A percentile compares a stretch with the other conserved stretches of the same genome.
These are phyloP conservation scores for Globisporangium okanoganense DNA, from an alignment of 352 stramenopile species.

Conservation along the genomic window DNA sequence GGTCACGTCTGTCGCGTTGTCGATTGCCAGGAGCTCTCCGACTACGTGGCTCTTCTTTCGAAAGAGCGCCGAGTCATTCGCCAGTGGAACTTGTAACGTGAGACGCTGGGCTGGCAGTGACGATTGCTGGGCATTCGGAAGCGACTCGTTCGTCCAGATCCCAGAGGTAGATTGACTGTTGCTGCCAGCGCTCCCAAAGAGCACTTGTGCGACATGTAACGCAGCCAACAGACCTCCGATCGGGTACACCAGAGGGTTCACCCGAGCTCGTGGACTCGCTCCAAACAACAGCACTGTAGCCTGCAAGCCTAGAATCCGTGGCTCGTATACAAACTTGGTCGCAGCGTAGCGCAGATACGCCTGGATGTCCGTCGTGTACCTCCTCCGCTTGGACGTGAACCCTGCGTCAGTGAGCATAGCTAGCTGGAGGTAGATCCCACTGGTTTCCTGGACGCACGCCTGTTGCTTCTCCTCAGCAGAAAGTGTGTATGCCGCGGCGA, in stretches of 20 bases:
- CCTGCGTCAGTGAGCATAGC: constrained; percentile 23
- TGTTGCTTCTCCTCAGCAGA: constrained; percentile 17
- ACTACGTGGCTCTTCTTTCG: constrained; percentile 28
- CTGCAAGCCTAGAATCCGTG: constrained; percentile 20
- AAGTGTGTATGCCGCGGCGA: constrained; percentile 24
- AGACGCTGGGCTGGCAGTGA: neutral
- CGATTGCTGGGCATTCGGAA: neutral
- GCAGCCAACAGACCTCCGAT: constrained; percentile 23
- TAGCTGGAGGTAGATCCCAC: constrained; percentile 32
- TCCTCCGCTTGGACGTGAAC: constrained; percentile 22
- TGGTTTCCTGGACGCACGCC: constrained; percentile 14
- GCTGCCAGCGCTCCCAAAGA: neutral
- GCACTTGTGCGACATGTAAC: neutral
- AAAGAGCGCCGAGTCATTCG: constrained; percentile 25
- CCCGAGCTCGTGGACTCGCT: neutral
- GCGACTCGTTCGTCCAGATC: constrained; percentile 19
- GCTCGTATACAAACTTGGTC: constrained; percentile 56
- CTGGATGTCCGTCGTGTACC: constrained; percentile 37
- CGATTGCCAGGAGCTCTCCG: constrained; percentile 37
- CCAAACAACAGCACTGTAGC: constrained; percentile 1
- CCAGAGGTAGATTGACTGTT: neutral
- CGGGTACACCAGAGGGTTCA: constrained; percentile 15
- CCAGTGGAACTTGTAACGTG: constrained; percentile 24
- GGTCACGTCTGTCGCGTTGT: constrained; percentile 25
- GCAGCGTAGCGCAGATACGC: constrained; percentile 45